A percentile compares a stretch with the other conserved stretches of the same genome.
phyloP scores from a whole-genome alignment of 164 flowering plant species.

The Aristolochia californica region DNA sequence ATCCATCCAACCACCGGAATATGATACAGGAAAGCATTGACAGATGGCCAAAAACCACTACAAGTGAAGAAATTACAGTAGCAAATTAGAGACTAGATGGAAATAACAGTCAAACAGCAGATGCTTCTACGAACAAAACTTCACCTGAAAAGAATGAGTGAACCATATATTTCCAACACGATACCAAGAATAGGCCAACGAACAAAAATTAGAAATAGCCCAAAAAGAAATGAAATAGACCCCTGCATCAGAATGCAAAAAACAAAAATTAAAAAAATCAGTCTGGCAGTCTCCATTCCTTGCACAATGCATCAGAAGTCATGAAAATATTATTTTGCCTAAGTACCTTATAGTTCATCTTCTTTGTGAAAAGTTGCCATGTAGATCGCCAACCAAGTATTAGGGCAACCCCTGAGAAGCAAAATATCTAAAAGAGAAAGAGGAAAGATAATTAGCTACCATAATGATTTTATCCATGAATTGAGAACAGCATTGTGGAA shows the following conservation, averaged over 20 bases:
- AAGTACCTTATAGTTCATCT: slow-evolving; percentile 55
- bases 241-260: slow-evolving; percentile 38
- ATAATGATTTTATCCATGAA: not conserved
- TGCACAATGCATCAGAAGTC: not conserved
- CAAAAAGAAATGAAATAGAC: slow-evolving; percentile 53
- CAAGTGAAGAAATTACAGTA: slow-evolving; percentile 10
- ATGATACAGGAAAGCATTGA: slow-evolving; percentile 46
- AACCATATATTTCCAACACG: slow-evolving; percentile 56
- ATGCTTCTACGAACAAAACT: slow-evolving; percentile 8
- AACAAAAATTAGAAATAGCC: slow-evolving; percentile 59
- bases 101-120: not conserved
- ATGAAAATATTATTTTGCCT: not conserved
- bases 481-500: not conserved
- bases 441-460: slow-evolving; percentile 1
- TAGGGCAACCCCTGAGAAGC: slow-evolving; percentile 49
- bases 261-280: not conserved
- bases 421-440: slow-evolving; percentile 36
- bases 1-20: slow-evolving; percentile 77
- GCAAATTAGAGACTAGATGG: not conserved
- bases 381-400: slow-evolving; percentile 67
- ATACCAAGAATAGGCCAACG: slow-evolving; percentile 82
- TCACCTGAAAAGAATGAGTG: slow-evolving; percentile 62
- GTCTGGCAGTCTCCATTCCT: not conserved
- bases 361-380: slow-evolving; percentile 46
- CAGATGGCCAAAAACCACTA: slow-evolving; percentile 70